Evolutionary conservation across 495 filamentous ascomycete species (phyloP).

Genomic region (Cercophora scortea): DNA sequence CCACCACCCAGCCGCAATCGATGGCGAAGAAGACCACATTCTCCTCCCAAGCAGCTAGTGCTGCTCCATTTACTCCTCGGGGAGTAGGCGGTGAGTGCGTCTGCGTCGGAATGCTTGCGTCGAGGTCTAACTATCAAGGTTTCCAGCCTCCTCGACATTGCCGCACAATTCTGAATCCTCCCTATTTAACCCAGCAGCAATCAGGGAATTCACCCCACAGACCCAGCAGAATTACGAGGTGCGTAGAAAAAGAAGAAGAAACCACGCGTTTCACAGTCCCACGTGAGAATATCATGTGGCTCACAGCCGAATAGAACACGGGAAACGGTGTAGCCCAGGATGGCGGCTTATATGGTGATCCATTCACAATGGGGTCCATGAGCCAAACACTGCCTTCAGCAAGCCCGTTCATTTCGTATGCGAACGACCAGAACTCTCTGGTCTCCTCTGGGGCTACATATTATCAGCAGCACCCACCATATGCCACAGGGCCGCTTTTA

Average conservation of each 20-base stretch:
- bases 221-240: constrained; percentile 65
- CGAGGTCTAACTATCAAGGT: neutral
- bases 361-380: constrained; percentile 49
- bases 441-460: constrained; percentile 46
- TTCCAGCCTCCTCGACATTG: constrained; percentile 25
- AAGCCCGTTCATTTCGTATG: constrained; percentile 58
- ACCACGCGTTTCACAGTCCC: constrained; percentile 43
- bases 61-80: constrained; percentile 83
- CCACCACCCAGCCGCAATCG: constrained; percentile 26
- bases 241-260: constrained; percentile 23
- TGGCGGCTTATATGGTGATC: constrained; percentile 40
- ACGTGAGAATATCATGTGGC: neutral
- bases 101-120: neutral
- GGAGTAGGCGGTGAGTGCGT: constrained; percentile 27
- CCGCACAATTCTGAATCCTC: constrained; percentile 29
- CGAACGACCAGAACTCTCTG: constrained; percentile 44
- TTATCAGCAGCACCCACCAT: constrained; percentile 29
- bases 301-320: constrained; percentile 8
- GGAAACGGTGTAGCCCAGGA: constrained; percentile 13
- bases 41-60: constrained; percentile 79
- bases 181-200: constrained; percentile 48
- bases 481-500: constrained; percentile 48
- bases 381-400: constrained; percentile 41
- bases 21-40: constrained; percentile 55
- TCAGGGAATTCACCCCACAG: constrained; percentile 74